Conservation (phyloP, 176 grass and related monocot species). For the Lolium multiflorum region DNA sequence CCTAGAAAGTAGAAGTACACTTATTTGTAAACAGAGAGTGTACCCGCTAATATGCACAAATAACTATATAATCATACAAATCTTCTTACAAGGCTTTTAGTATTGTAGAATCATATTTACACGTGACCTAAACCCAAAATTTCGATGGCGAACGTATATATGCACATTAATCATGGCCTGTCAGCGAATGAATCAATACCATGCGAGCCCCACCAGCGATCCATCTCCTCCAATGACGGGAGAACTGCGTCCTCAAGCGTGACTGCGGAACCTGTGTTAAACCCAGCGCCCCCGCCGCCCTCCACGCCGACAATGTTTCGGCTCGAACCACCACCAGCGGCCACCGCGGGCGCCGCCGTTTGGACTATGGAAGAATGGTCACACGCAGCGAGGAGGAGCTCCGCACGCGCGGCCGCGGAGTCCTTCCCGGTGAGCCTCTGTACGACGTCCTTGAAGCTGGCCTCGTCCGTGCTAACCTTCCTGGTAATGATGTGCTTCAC, state of each 20-base stretch:
- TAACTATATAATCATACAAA: no score
- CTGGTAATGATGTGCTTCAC: conserved; percentile 54
- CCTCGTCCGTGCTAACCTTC: conserved; percentile 50
- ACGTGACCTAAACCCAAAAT: no score
- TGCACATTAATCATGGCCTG: neutral
- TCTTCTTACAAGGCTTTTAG: no score
- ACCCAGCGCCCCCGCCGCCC: neutral
- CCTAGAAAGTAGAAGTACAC: no score
- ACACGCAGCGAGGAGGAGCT: neutral
- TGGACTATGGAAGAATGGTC: neutral
- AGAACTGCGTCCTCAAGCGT: neutral
- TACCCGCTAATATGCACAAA: no score
- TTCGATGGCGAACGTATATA: no score
- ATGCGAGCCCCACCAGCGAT: neutral
- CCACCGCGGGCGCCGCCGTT: neutral
- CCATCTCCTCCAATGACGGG: conserved; percentile 7
- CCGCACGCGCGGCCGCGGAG: conserved; percentile 37
- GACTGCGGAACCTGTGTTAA: neutral
- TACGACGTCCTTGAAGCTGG: conserved; percentile 56
- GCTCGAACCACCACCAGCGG: neutral
- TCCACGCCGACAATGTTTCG: neutral
- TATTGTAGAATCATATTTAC: no score
- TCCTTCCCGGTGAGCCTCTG: conserved; percentile 58
- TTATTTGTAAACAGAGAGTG: no score
- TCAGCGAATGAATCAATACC: neutral